Evolutionary conservation across 805 yeast genomes (phyloP), one percentile per base, ranked within the genome.

Genomic region (Cyberlindnera bimundalis): DNA sequence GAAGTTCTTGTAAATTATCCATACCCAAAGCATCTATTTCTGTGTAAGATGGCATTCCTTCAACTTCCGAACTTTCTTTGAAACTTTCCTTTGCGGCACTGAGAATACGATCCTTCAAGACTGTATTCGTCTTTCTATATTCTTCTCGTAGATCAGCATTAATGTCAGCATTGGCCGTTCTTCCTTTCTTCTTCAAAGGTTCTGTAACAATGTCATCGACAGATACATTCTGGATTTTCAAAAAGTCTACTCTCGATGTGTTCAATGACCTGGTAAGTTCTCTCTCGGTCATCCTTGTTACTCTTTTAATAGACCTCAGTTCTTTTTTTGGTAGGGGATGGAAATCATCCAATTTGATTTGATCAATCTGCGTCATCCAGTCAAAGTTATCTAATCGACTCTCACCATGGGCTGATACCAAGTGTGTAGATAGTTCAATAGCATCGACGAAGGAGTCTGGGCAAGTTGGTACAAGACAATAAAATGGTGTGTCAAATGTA

Each of bases 381-480:
- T 45, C 38, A 23, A 50, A 38, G 13, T 21, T 39, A 25, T 43
- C 39, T 5, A 40, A 27, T 17, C 42, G 31, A 21, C 21, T 39
- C 31, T 43, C 43, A 9, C 35, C 32, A 55, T 83, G 90, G 1
- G 72, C 79, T 0, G 78, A 70, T 31, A 76, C 69, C 42, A 81
- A 66, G 59, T 84, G 91, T 47, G 77, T 74, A 15, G 79, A 72
- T 45, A 84, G 66, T 1, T 82, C 84, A 46, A 78, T 84, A 1
- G 79, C 66, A 39, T 83, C 59, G 0, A 78, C 71, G 53, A 80
- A 81, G 33, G 71, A 70, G 46, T 74, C 70, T 37, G 71, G 73
- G 58, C 91, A 84, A 48, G 80, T 85, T 2, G 85, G 85, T 12
- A 81, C 64, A 1, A 74, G 68, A 57, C 91, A 84, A 50, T 67